Evolutionary conservation across 768 basidiomycete species (phyloP).

Genomic region (Rhodotorula graminis): DNA sequence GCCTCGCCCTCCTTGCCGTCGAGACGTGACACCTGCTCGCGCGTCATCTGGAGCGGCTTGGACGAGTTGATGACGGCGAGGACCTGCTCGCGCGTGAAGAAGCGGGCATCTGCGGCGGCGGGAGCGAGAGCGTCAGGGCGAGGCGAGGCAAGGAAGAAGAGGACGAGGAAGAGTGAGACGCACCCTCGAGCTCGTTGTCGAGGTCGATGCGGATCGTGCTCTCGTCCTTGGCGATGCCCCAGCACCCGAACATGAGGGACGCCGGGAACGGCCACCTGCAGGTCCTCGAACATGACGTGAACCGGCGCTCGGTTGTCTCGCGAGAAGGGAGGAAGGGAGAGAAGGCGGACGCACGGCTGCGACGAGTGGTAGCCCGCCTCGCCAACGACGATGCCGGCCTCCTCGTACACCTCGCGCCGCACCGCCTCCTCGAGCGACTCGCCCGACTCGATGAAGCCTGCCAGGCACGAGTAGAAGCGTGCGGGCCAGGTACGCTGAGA

Average conservation of each 20-base stretch:
- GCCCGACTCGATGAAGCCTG: slow-evolving; percentile 90
- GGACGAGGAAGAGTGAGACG: slow-evolving; percentile 30
- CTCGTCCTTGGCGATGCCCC: slow-evolving; percentile 46
- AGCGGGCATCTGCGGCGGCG: slow-evolving; percentile 68
- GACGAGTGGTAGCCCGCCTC: slow-evolving; percentile 73
- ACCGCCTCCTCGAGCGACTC: slow-evolving; percentile 94
- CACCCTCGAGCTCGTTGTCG: slow-evolving; percentile 91
- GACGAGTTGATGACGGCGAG: slow-evolving; percentile 54
- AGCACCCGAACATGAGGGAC: slow-evolving; percentile 6
- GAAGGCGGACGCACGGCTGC: slow-evolving; percentile 51
- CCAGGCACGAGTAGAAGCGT: slow-evolving; percentile 76
- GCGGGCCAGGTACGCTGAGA: slow-evolving; percentile 44
- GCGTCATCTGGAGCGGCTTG: slow-evolving; percentile 26
- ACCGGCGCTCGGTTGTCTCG: slow-evolving; percentile 62
- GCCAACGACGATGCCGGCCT: slow-evolving; percentile 83
- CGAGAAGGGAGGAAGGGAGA: slow-evolving; percentile 58
- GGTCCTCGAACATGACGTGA: too few relatives aligned
- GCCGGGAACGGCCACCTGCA: neutral
- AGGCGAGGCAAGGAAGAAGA: neutral
- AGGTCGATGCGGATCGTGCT: slow-evolving; percentile 74
- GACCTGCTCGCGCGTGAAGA: slow-evolving; percentile 76
- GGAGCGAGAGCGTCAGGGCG: neutral
- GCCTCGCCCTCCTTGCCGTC: slow-evolving; percentile 28
- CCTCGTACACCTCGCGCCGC: slow-evolving; percentile 87
- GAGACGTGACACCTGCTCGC: slow-evolving; percentile 39